These are phyloP conservation scores for Potentilla sterilis DNA, from an alignment of 306 rosid species.

Conservation along the genomic window DNA sequence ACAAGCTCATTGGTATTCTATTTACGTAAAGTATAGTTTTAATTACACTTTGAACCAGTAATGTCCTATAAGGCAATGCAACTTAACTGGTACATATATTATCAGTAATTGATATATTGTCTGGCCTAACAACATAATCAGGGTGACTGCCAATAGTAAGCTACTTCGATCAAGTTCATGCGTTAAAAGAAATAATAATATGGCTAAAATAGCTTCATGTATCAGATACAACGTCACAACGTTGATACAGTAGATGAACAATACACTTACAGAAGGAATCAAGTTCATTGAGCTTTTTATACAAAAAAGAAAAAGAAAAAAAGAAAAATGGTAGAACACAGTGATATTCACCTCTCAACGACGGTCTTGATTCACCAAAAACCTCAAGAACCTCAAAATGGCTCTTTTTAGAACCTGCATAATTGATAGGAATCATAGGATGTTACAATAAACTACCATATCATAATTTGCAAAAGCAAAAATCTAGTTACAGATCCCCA, in stretches of 20 bases:
- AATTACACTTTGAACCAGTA: neutral
- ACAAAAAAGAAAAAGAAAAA: neutral
- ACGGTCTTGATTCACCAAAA: slow-evolving; percentile 20
- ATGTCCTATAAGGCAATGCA: neutral
- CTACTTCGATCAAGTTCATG: neutral
- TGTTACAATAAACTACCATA: slow-evolving; percentile 2
- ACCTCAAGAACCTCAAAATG: slow-evolving; percentile 23
- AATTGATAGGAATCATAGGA: slow-evolving; percentile 13
- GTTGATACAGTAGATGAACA: neutral
- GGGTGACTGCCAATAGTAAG: neutral
- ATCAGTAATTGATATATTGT: neutral
- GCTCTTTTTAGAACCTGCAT: slow-evolving; percentile 18
- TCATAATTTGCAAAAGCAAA: neutral
- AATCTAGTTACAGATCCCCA: neutral
- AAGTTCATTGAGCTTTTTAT: neutral
- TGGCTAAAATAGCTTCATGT: neutral
- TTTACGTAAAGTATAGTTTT: neutral
- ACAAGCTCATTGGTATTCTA: neutral
- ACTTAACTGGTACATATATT: neutral
- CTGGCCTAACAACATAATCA: neutral
- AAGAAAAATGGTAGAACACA: neutral
- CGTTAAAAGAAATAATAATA: neutral
- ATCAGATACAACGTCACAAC: neutral
- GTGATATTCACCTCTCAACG: slow-evolving; percentile 12
- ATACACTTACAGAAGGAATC: slow-evolving; percentile 2